phyloP scores from a whole-genome alignment of 495 filamentous ascomycete genomes.

The Aspergillus steynii region DNA sequence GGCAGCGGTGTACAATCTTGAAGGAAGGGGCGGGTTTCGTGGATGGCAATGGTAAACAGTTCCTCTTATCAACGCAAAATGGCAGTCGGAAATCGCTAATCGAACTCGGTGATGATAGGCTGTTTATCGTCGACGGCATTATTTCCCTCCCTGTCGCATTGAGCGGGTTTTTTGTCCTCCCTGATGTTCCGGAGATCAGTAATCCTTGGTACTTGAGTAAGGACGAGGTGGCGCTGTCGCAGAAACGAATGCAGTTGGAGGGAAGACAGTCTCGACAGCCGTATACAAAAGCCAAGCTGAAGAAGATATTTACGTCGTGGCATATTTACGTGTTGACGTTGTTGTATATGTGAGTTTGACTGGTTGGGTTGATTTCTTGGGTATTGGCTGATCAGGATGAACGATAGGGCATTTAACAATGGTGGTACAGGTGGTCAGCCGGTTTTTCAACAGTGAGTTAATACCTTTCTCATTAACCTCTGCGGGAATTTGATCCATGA shows the following conservation, averaged over 20 bases:
- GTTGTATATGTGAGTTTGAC: slow-evolving; percentile 39
- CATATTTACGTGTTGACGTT: slow-evolving; percentile 50
- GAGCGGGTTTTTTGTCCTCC: slow-evolving; percentile 59
- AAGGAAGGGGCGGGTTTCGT: slow-evolving; percentile 47
- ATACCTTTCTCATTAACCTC: background rate
- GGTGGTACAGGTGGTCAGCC: slow-evolving; percentile 32
- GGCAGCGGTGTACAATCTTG: slow-evolving; percentile 53
- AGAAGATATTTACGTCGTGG: slow-evolving; percentile 56
- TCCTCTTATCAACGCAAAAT: background rate
- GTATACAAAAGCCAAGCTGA: slow-evolving; percentile 48
- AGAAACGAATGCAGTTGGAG: slow-evolving; percentile 48
- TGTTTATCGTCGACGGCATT: slow-evolving; percentile 46
- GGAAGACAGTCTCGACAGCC: slow-evolving; percentile 45
- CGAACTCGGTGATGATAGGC: slow-evolving; percentile 21
- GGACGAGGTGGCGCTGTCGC: slow-evolving; percentile 44
- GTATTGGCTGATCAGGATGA: background rate
- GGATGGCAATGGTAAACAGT: slow-evolving; percentile 45
- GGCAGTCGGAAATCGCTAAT: background rate
- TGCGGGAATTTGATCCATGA: background rate
- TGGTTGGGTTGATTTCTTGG: background rate
- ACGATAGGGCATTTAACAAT: slow-evolving; percentile 40
- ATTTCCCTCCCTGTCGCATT: slow-evolving; percentile 51
- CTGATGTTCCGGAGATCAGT: slow-evolving; percentile 61
- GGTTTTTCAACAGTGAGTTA: slow-evolving; percentile 39
- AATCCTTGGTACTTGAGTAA: slow-evolving; percentile 51